Evolutionary conservation across 78 protist genomes (phyloP).

Genomic region (Neovahlkampfia damariscottae): DNA sequence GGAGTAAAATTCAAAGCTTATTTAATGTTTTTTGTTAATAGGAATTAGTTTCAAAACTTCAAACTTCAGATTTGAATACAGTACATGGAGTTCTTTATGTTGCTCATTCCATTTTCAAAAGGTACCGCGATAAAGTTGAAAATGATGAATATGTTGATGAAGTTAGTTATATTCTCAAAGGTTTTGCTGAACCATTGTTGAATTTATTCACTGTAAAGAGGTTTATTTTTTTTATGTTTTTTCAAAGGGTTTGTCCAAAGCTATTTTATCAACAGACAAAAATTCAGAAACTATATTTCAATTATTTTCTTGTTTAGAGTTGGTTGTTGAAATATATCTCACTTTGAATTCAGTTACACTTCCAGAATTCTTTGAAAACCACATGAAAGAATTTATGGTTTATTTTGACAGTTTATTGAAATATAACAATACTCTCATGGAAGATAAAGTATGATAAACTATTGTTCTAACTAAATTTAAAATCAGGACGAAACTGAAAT

Average conservation of each 20-base stretch:
- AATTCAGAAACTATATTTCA: neutral
- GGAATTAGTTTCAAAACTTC: neutral
- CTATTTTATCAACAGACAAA: neutral
- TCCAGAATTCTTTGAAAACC: constrained; percentile 74
- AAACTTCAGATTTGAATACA: neutral
- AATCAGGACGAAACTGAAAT: neutral
- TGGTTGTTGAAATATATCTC: neutral
- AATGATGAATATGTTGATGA: constrained; percentile 26
- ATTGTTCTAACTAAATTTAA: neutral
- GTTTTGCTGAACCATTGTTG: constrained; percentile 11
- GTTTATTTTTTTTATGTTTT: neutral
- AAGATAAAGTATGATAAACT: neutral
- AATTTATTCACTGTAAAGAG: neutral
- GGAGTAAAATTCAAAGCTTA: neutral
- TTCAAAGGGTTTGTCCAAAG: neutral
- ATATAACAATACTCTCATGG: neutral
- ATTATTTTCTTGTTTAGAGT: too few species aligned
- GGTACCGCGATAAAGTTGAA: constrained; percentile 4
- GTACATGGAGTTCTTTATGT: neutral
- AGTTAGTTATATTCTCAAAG: constrained; percentile 11
- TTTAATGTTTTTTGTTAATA: neutral
- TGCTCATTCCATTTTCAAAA: constrained; percentile 11
- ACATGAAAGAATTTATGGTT: constrained; percentile 33
- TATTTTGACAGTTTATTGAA: constrained; percentile 22
- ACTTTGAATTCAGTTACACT: constrained; percentile 17